Evolutionary conservation across 495 filamentous ascomycete species (phyloP), one percentile per base, ranked within the genome.

Genomic region (Hapsidospora chrysogenum): DNA sequence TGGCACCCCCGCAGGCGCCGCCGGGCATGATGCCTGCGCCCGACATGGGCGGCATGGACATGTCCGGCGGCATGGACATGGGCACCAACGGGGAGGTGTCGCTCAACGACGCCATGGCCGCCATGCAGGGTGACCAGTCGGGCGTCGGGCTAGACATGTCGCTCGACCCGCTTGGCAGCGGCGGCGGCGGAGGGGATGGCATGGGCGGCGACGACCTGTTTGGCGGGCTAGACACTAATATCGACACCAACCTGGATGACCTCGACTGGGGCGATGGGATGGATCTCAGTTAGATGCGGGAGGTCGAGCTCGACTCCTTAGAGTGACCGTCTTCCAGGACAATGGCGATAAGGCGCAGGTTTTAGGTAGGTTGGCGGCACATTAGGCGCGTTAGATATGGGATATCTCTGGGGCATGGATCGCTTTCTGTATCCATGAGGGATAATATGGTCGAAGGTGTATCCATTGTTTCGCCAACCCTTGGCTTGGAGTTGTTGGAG

Each of bases 191-290:
- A 29, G 38, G 57, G 43, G 47, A 66, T 47, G 25, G 56, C 36
- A 22, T 45, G 20, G 41, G 40, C 35, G 40, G 63, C 47, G 3
- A 45, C 43, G 44, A 65, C 43, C 51, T 65, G 9, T 56, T 56
- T 47, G 36, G 43, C 10, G 47, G 55, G 5, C 28, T 56, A 31
- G 37, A 31, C 21, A 33, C 25, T 19, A 28, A 31, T 8, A 39
- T 33, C 23, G 30, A 39, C 14, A 33, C 11, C 23, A 11, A 26
- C 23, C 6, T 26, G 6, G 23, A 26, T 26, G 11, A 26, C 11
- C 23, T 33, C 6, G 31, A 33, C 9, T 33, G 31, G 31, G 17
- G 17, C 4, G 31, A 33, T 5, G 17, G 13, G 4, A 33, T 33
- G 31, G n/a, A 20, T n/a, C n/a, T n/a, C n/a, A n/a, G n/a, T n/a